phyloP scores from a whole-genome alignment of 352 stramenopile species.

The Phytophthora foliorum region DNA sequence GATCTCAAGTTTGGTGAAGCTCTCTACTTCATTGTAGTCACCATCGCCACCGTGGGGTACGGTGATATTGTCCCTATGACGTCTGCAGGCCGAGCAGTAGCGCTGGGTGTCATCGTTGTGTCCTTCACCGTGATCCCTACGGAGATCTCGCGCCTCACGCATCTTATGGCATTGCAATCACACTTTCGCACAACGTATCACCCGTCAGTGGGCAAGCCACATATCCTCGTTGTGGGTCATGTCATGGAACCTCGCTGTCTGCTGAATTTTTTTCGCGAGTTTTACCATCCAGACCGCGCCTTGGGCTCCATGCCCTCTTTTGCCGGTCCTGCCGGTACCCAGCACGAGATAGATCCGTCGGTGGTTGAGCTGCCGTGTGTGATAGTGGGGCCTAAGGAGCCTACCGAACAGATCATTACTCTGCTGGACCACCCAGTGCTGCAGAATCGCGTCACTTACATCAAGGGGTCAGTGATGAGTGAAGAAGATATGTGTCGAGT shows the following conservation, averaged over 20 bases:
- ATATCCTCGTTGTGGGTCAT: slow-evolving; percentile 67
- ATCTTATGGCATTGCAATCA: slow-evolving; percentile 71
- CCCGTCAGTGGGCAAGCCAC: slow-evolving; percentile 58
- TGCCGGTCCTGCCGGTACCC: not conserved
- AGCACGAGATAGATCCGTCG: slow-evolving; percentile 35
- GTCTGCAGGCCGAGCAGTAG: slow-evolving; percentile 47
- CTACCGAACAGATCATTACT: slow-evolving; percentile 58
- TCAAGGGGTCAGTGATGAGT: slow-evolving; percentile 74
- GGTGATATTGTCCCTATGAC: slow-evolving; percentile 62
- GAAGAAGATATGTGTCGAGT: slow-evolving; percentile 76
- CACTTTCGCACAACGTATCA: slow-evolving; percentile 71
- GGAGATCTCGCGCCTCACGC: slow-evolving; percentile 61
- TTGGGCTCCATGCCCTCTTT: slow-evolving; percentile 32
- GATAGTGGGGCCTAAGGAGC: slow-evolving; percentile 63
- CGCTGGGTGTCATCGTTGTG: slow-evolving; percentile 61
- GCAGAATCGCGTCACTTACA: slow-evolving; percentile 68
- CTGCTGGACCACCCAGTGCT: slow-evolving; percentile 70
- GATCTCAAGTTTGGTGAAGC: slow-evolving; percentile 62
- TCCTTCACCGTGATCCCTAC: slow-evolving; percentile 67
- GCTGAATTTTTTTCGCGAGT: slow-evolving; percentile 71
- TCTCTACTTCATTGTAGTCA: slow-evolving; percentile 74
- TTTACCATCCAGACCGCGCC: slow-evolving; percentile 70
- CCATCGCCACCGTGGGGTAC: slow-evolving; percentile 66
- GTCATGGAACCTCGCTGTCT: slow-evolving; percentile 58
- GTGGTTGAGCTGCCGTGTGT: slow-evolving; percentile 60